phyloP scores from a whole-genome alignment of 2,329 filamentous ascomycete species.

The Aureobasidium pullulans region DNA sequence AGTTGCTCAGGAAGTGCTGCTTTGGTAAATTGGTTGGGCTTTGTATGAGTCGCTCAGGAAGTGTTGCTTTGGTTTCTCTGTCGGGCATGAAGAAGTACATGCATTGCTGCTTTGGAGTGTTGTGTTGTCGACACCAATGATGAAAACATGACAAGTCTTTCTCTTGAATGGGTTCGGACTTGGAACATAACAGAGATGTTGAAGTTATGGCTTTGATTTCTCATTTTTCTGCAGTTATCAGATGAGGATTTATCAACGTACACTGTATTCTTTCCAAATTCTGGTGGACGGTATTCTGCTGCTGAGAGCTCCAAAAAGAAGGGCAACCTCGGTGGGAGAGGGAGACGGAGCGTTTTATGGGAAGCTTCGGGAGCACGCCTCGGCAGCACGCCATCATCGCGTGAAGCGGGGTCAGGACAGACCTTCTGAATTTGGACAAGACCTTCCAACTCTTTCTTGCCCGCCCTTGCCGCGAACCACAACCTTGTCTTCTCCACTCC shows the following conservation, averaged over 20 bases:
- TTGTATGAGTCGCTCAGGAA: background rate
- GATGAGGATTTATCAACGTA: background rate
- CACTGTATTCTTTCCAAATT: background rate
- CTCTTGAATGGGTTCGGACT: background rate
- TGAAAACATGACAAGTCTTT: background rate
- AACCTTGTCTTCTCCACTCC: background rate
- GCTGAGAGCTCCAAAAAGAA: background rate
- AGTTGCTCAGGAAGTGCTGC: slow-evolving; percentile 4
- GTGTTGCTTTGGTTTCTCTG: slow-evolving; percentile 2
- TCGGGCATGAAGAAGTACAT: background rate
- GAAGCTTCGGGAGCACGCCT: background rate
- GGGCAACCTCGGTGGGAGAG: background rate
- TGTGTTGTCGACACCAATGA: background rate
- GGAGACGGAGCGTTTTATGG: slow-evolving; percentile 3
- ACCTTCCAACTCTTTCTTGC: background rate
- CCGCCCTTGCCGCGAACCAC: background rate
- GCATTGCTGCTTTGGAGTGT: slow-evolving; percentile 6
- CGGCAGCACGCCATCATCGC: slow-evolving; percentile 1
- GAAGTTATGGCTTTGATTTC: slow-evolving; percentile 2
- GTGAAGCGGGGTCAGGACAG: background rate
- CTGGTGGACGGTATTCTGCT: background rate
- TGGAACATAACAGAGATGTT: background rate
- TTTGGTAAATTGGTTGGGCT: background rate
- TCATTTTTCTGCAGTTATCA: background rate
- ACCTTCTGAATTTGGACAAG: background rate